A percentile compares a stretch with the other conserved stretches of the same genome.
Conservation (phyloP, 2,329 filamentous ascomycete species). For the Apiospora rasikravindrae region DNA sequence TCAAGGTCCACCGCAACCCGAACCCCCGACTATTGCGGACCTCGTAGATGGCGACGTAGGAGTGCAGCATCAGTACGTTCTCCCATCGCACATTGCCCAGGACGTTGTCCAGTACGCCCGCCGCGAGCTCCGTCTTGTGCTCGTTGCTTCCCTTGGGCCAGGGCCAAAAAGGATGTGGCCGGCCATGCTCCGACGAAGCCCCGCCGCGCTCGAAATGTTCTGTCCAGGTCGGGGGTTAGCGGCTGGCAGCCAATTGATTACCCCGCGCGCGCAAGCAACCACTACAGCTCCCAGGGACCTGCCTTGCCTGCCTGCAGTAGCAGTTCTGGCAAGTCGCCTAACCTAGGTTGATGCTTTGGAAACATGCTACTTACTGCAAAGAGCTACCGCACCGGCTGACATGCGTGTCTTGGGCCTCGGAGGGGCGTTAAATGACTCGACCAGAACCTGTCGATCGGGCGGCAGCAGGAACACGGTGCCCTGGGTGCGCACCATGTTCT, state of each 20-base stretch:
- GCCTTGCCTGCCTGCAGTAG: background rate
- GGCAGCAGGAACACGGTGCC: constrained; percentile 18
- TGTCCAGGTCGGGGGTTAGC: background rate
- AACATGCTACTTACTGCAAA: constrained; percentile 6
- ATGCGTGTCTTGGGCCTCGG: constrained; percentile 18
- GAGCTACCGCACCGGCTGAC: constrained; percentile 8
- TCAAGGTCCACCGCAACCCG: constrained; percentile 10
- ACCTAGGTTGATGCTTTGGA: background rate
- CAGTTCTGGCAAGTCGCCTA: background rate
- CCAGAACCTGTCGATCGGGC: constrained; percentile 4
- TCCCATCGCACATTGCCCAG: background rate
- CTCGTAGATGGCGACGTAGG: constrained; percentile 14
- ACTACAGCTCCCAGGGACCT: background rate
- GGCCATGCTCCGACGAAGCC: constrained; percentile 12
- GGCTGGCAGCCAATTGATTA: background rate
- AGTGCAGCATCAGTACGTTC: constrained; percentile 16
- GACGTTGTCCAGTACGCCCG: background rate
- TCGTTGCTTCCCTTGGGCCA: constrained; percentile 12
- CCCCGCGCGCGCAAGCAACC: background rate
- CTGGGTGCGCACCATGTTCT: background rate
- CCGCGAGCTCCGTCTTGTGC: constrained; percentile 9
- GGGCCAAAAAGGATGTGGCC: constrained; percentile 14
- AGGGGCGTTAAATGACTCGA: constrained; percentile 12
- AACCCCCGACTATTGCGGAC: constrained; percentile 8
- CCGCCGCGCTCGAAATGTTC: constrained; percentile 16